phyloP scores from a whole-genome alignment of 2,329 filamentous ascomycete species.

The Xylaria sp. region DNA sequence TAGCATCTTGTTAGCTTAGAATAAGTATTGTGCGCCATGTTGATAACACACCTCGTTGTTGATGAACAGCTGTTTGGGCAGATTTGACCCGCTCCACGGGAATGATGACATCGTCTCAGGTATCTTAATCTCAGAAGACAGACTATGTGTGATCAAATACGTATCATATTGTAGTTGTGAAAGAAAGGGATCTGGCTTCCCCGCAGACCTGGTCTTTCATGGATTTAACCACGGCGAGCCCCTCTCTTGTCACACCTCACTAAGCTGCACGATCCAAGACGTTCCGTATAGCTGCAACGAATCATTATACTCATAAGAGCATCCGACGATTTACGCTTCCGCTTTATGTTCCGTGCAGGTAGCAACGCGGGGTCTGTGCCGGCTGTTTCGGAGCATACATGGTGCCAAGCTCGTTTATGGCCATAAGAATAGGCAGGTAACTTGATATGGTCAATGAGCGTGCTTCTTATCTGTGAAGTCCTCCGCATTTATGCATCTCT shows the following conservation, averaged over 20 bases:
- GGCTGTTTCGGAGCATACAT: background rate
- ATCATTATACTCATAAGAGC: background rate
- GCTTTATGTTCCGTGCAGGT: background rate
- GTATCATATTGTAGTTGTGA: background rate
- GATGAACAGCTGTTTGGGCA: conserved; percentile 53
- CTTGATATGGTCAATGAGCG: background rate
- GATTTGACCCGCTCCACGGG: conserved; percentile 47
- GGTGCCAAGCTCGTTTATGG: background rate
- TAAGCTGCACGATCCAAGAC: background rate
- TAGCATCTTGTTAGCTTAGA: conserved; percentile 33
- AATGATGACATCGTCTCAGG: conserved; percentile 27
- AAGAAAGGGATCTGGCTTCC: background rate
- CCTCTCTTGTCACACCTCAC: background rate
- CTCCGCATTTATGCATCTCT: background rate
- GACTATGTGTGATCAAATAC: background rate
- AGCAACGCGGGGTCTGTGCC: background rate
- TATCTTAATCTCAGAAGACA: background rate
- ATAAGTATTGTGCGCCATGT: background rate
- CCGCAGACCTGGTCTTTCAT: background rate
- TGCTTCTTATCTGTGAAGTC: background rate
- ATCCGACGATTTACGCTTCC: background rate
- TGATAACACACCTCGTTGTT: conserved; percentile 50
- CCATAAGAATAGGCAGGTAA: background rate
- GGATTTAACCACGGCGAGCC: background rate
- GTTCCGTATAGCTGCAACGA: background rate